Evolutionary conservation across 129 eudicot species (phyloP), one percentile per base, ranked within the genome.

Genomic region (Lonicera japonica): DNA sequence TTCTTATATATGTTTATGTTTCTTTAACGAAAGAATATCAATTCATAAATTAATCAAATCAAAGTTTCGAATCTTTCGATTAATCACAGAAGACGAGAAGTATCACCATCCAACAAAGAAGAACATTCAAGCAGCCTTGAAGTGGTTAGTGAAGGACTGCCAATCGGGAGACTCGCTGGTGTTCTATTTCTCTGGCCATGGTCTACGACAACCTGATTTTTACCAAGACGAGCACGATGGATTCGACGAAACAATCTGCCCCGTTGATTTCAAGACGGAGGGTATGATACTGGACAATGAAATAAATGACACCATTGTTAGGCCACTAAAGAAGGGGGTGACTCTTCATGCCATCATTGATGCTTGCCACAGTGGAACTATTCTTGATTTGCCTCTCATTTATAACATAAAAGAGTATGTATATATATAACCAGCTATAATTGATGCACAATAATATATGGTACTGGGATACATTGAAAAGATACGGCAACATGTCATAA

Each of bases 101-200:
- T 21, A 78, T 74, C 51, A 24, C 17, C 76, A 45, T 40, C 96
- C 96, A 55, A 81, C 94, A n/a, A 88, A 66, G 72, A 75, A 72
- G 56, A 84, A 88, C 24, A 88, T 88, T 52, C 79, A 79, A 65
- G 82, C 81, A 56, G 96, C 80, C 40, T 59, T 88, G 59, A 76
- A 40, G 39, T 88, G 96, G 96, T 80, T 88, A 14, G 81, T 84
- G 61, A 75, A 69, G 66, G 89, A 76, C 43, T 71, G 74, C 64
- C 66, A 63, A 56, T 16, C 69, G 0, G 96, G 89, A 63, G 96
- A 88, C 77, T 88, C 94, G 1, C 22, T 88, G 65, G 96, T 88
- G 56, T 88, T 88, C 73, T 82, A 79, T 72, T 88, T 76, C 61
- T 85, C 96, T 0, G 96, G 96, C 21, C 96, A 88, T 68, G 96